Evolutionary conservation across 2,329 filamentous ascomycete genomes (phyloP).

Genomic region (Beauveria sp.): DNA sequence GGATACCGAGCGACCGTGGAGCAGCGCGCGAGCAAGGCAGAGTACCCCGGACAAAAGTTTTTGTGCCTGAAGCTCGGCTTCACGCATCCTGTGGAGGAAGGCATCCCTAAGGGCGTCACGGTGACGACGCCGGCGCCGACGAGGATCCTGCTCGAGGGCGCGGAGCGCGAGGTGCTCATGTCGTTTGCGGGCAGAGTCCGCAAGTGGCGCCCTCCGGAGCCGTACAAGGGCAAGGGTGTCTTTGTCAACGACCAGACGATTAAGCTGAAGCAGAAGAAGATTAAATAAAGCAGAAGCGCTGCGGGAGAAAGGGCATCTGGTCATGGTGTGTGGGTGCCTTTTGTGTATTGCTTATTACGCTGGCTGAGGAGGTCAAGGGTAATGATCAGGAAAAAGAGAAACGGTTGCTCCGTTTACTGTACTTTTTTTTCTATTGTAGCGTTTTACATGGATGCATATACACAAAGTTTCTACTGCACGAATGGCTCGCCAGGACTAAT

Average conservation of each 20-base stretch:
- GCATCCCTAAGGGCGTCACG: slow-evolving; percentile 72
- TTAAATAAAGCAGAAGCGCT: slow-evolving; percentile 53
- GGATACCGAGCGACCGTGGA: slow-evolving; percentile 90
- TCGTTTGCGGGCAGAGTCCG: slow-evolving; percentile 85
- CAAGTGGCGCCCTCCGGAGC: slow-evolving; percentile 84
- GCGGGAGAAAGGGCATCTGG: not conserved
- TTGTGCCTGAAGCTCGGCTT: slow-evolving; percentile 93
- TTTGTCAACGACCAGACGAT: slow-evolving; percentile 98
- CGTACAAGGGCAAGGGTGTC: slow-evolving; percentile 99
- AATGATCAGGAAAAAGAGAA: not conserved
- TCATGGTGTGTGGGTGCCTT: not conserved
- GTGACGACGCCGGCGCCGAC: slow-evolving; percentile 88
- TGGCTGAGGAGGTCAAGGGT: not conserved
- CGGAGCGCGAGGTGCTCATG: slow-evolving; percentile 79
- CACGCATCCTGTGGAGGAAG: slow-evolving; percentile 89
- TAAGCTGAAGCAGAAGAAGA: slow-evolving; percentile 96
- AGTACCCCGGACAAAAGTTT: slow-evolving; percentile 78
- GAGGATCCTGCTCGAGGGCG: slow-evolving; percentile 80
- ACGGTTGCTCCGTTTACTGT: not conserved
- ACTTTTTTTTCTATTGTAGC: slow-evolving; percentile 7
- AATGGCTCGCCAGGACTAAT: not conserved
- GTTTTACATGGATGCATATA: slow-evolving; percentile 8
- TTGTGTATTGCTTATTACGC: not conserved
- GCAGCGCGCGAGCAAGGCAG: slow-evolving; percentile 61
- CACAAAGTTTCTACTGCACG: not conserved